These are phyloP conservation scores for Venturia oleaginea DNA, from an alignment of 2,329 filamentous ascomycete genomes.

Conservation along the genomic window DNA sequence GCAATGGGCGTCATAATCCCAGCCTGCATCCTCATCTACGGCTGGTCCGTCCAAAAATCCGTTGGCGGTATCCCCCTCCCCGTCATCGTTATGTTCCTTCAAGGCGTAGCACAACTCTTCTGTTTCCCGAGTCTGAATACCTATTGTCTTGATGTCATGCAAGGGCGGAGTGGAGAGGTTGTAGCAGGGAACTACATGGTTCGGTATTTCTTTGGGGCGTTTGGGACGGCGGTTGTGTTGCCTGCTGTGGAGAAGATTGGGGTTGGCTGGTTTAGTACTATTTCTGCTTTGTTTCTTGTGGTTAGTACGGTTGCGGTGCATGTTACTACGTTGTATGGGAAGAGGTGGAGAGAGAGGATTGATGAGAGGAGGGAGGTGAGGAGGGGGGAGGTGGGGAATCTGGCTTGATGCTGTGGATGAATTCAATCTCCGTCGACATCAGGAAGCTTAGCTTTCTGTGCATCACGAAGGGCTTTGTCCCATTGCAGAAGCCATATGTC, in stretches of 20 bases:
- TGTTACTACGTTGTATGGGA: slow-evolving; percentile 42
- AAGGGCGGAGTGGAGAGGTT: slow-evolving; percentile 59
- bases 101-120: slow-evolving; percentile 66
- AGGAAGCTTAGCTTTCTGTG: no score
- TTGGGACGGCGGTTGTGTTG: slow-evolving; percentile 61
- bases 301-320: slow-evolving; percentile 37
- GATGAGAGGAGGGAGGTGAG: slow-evolving; percentile 37
- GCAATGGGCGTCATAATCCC: slow-evolving; percentile 52
- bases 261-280: slow-evolving; percentile 73
- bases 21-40: slow-evolving; percentile 58
- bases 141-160: slow-evolving; percentile 78
- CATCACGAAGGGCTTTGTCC: no score
- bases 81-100: slow-evolving; percentile 64
- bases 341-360: slow-evolving; percentile 44
- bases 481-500: no score
- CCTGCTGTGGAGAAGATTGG: slow-evolving; percentile 67
- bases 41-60: slow-evolving; percentile 51
- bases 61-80: slow-evolving; percentile 52
- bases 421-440: no score
- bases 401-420: no score
- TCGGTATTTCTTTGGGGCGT: slow-evolving; percentile 64
- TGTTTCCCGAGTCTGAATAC: slow-evolving; percentile 70
- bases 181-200: slow-evolving; percentile 74
- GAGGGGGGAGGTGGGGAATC: neutral
- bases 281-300: slow-evolving; percentile 51